These are phyloP conservation scores for Aspergillus avenaceus DNA, from an alignment of 495 filamentous ascomycete species.

Conservation along the genomic window DNA sequence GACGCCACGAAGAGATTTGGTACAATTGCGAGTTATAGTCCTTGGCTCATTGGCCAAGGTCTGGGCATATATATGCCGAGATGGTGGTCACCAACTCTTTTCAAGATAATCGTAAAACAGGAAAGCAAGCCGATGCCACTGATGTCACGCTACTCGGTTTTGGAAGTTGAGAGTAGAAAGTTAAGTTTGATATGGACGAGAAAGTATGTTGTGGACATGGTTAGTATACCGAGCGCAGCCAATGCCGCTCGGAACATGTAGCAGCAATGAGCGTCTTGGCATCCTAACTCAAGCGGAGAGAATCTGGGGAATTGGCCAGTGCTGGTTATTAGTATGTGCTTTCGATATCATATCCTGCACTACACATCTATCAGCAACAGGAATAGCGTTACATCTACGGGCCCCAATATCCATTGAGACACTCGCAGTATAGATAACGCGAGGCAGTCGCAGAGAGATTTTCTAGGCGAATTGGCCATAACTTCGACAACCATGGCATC, in stretches of 20 bases:
- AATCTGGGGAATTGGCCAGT: neutral
- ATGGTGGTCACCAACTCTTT: neutral
- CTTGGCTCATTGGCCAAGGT: neutral
- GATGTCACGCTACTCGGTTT: neutral
- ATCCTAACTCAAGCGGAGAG: no score
- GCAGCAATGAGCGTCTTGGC: no score
- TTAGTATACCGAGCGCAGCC: neutral
- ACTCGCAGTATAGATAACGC: no score
- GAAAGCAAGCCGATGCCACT: neutral
- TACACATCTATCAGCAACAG: no score
- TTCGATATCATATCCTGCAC: no score
- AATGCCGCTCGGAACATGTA: no score
- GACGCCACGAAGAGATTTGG: neutral
- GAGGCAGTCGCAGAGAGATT: no score
- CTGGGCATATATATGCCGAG: neutral
- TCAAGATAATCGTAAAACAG: neutral
- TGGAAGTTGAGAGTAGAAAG: neutral
- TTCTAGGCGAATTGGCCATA: neutral
- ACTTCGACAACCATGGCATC: neutral
- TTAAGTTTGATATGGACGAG: neutral
- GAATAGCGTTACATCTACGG: no score
- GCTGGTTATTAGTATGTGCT: no score
- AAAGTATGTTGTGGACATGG: neutral
- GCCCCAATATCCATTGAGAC: no score
- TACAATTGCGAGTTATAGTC: neutral